Conservation (phyloP, 306 rosid species). For the Lathyrus aphaca region DNA sequence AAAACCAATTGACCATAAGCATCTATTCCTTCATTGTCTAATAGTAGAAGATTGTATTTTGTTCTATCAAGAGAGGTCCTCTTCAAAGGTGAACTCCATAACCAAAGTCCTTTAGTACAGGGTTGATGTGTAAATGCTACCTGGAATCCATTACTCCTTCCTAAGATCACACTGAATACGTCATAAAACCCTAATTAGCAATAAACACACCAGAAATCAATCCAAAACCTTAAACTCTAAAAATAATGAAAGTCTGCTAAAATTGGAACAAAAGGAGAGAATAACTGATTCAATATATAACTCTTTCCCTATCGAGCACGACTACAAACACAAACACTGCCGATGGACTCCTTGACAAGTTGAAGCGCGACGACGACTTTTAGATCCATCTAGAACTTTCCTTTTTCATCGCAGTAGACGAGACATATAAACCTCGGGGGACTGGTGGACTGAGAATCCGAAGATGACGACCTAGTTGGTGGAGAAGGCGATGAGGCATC, state of each 20-base stretch:
- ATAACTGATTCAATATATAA: constrained; percentile 73
- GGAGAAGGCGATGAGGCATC: constrained; percentile 50
- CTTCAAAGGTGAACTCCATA: constrained; percentile 91
- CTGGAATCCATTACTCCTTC: constrained; percentile 87
- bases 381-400: constrained; percentile 92
- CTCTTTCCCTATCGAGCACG: constrained; percentile 98
- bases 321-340: constrained; percentile 89
- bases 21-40: constrained; percentile 96
- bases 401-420: constrained; percentile 84
- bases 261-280: neutral
- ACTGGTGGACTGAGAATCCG: too few species aligned
- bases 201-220: too few species aligned
- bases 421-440: constrained; percentile 82
- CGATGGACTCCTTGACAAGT: constrained; percentile 90
- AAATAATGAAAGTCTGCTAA: too few species aligned
- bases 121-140: constrained; percentile 91
- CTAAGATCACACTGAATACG: too few species aligned
- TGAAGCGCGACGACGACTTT: constrained; percentile 88
- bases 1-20: constrained; percentile 92
- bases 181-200: too few species aligned
- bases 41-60: constrained; percentile 74
- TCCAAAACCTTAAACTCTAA: too few species aligned
- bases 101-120: constrained; percentile 94
- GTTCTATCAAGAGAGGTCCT: constrained; percentile 94
- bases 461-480: constrained; percentile 28